Conservation (phyloP, 495 filamentous ascomycete genomes). For the Penicillium antarcticum region DNA sequence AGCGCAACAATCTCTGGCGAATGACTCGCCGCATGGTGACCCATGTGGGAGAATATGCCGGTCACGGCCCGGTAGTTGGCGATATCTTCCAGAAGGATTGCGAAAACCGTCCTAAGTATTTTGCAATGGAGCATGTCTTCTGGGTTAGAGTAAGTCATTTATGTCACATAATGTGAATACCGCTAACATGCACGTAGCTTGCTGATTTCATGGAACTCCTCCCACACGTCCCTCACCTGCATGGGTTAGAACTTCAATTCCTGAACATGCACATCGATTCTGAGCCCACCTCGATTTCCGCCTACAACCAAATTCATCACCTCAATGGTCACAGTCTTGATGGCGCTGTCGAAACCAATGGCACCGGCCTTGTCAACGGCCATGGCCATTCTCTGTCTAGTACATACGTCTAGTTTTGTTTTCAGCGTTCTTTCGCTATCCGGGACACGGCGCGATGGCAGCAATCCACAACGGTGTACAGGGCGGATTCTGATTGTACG, state of each 20-base stretch:
- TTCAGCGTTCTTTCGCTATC: slow-evolving; percentile 23
- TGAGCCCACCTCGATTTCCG: slow-evolving; percentile 26
- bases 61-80: slow-evolving; percentile 35
- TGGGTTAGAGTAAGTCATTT: slow-evolving; percentile 63
- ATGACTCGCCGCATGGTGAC: slow-evolving; percentile 50
- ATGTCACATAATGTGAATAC: not conserved
- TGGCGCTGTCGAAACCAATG: slow-evolving; percentile 23
- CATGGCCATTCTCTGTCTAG: slow-evolving; percentile 38
- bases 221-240: slow-evolving; percentile 66
- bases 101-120: slow-evolving; percentile 51
- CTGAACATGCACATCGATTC: slow-evolving; percentile 47
- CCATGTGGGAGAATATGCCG: slow-evolving; percentile 39
- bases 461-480: slow-evolving; percentile 30
- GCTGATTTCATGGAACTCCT: slow-evolving; percentile 73
- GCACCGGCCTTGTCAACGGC: slow-evolving; percentile 32
- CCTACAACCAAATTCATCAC: slow-evolving; percentile 8
- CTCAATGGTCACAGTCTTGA: slow-evolving; percentile 32
- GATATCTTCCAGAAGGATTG: slow-evolving; percentile 44
- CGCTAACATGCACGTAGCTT: slow-evolving; percentile 44
- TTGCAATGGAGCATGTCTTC: slow-evolving; percentile 62
- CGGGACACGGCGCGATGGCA: slow-evolving; percentile 19
- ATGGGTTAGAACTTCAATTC: slow-evolving; percentile 53
- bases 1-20: slow-evolving; percentile 52
- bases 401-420: slow-evolving; percentile 46
- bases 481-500: slow-evolving; percentile 44